Percentiles rank a stretch among this genome's conserved stretches.
These are phyloP conservation scores for Podaxis mareebaensis DNA, from an alignment of 768 basidiomycete genomes.

Conservation along the genomic window DNA sequence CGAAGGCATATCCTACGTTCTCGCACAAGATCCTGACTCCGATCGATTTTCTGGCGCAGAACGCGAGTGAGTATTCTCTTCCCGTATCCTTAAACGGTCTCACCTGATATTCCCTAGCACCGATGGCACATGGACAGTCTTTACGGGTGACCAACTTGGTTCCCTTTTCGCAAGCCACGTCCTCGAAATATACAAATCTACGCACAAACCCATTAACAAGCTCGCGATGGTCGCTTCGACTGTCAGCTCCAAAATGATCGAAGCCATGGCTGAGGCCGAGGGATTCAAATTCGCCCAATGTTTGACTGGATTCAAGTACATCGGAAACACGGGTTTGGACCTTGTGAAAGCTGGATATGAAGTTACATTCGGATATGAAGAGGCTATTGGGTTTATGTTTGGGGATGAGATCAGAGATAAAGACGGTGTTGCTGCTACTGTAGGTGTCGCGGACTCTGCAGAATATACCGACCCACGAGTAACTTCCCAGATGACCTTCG, in stretches of 20 bases:
- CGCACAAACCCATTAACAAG: slow-evolving; percentile 49
- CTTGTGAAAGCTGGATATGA: slow-evolving; percentile 68
- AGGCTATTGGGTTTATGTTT: slow-evolving; percentile 92
- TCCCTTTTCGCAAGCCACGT: slow-evolving; percentile 43
- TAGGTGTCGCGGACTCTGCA: slow-evolving; percentile 28
- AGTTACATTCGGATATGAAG: slow-evolving; percentile 85
- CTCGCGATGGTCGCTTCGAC: slow-evolving; percentile 88
- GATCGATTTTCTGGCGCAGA: slow-evolving; percentile 84
- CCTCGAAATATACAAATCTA: slow-evolving; percentile 42
- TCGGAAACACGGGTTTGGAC: slow-evolving; percentile 77
- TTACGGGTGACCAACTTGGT: slow-evolving; percentile 88
- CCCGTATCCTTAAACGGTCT: not conserved
- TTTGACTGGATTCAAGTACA: slow-evolving; percentile 89
- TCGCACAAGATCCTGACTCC: slow-evolving; percentile 90
- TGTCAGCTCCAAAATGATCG: slow-evolving; percentile 90
- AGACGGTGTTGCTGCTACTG: slow-evolving; percentile 83
- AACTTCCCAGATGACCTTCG: slow-evolving; percentile 57
- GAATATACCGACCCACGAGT: not conserved
- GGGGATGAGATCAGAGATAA: slow-evolving; percentile 80
- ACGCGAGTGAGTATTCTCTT: slow-evolving; percentile 44
- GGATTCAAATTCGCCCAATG: slow-evolving; percentile 87
- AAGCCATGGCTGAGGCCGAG: slow-evolving; percentile 70
- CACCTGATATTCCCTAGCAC: slow-evolving; percentile 27
- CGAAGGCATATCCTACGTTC: slow-evolving; percentile 57
- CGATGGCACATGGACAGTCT: slow-evolving; percentile 64